Percentiles rank a stretch among this genome's conserved stretches.
Conservation (phyloP, 768 basidiomycete species). For the Tricholoma flavovirens region DNA sequence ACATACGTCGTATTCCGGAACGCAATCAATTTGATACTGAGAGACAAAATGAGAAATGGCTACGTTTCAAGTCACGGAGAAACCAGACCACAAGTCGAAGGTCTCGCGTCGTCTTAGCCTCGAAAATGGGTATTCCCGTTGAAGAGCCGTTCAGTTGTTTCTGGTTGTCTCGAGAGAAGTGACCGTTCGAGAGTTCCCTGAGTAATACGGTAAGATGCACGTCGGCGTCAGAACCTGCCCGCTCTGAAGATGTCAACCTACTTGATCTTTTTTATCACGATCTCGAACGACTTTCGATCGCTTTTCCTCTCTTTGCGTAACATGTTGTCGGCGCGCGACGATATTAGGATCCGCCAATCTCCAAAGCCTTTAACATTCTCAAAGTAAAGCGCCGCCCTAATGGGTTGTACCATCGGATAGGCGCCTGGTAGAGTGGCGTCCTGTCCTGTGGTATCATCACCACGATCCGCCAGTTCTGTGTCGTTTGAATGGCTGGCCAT, state of each 20-base stretch:
- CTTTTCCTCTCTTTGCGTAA: conserved; percentile 42
- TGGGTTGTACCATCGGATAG: conserved; percentile 29
- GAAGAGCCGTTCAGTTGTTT: conserved; percentile 8
- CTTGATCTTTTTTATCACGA: conserved; percentile 67
- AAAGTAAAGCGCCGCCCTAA: conserved; percentile 56
- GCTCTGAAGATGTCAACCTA: conserved; percentile 18
- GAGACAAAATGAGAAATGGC: not conserved
- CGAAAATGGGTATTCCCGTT: conserved; percentile 12
- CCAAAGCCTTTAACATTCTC: conserved; percentile 57
- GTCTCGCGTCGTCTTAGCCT: conserved; percentile 40
- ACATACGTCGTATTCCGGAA: conserved; percentile 28
- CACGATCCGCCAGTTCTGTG: too few relatives aligned
- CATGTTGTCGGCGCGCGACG: conserved; percentile 43
- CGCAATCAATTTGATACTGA: conserved; percentile 47
- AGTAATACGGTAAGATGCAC: not conserved
- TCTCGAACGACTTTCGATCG: conserved; percentile 40
- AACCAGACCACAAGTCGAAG: conserved; percentile 26
- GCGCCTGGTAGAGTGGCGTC: too few relatives aligned
- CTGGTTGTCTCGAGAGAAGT: conserved; percentile 12
- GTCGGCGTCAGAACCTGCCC: not conserved
- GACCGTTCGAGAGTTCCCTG: conserved; percentile 56
- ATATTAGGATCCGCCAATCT: conserved; percentile 55
- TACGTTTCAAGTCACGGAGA: not conserved
- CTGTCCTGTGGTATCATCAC: too few relatives aligned
- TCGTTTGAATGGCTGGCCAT: too few relatives aligned